phyloP scores from a whole-genome alignment of 169 alveolate species.

The Cryptosporidium felis region DNA sequence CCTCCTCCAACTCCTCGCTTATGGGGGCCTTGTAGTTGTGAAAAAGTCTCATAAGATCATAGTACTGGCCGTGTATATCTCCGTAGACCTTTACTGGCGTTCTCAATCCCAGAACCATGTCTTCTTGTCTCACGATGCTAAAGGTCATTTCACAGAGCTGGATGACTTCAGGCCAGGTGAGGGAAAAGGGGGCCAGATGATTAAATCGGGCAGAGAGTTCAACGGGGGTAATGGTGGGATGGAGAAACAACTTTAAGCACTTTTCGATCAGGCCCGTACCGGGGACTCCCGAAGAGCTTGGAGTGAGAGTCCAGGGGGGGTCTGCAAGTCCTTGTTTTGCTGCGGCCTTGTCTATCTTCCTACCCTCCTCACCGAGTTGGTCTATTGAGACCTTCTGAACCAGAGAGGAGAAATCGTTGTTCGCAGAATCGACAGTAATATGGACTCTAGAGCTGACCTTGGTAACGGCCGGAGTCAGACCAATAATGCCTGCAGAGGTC shows the following conservation, averaged over 20 bases:
- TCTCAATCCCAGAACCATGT: slow-evolving; percentile 94
- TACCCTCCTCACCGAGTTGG: slow-evolving; percentile 88
- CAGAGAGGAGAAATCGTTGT: slow-evolving; percentile 83
- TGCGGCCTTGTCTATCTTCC: slow-evolving; percentile 82
- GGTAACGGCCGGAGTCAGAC: slow-evolving; percentile 42
- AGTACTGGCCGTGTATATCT: slow-evolving; percentile 98
- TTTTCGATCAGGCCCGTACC: slow-evolving; percentile 62
- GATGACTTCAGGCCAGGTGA: slow-evolving; percentile 83
- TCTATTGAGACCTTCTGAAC: slow-evolving; percentile 89
- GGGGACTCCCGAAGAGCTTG: slow-evolving; percentile 6
- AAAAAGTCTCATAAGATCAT: slow-evolving; percentile 97
- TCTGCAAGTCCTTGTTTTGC: slow-evolving; percentile 76
- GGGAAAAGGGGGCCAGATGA: slow-evolving; percentile 27
- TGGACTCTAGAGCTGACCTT: slow-evolving; percentile 63
- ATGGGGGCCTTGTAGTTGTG: slow-evolving; percentile 85
- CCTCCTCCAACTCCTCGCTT: slow-evolving; percentile 84
- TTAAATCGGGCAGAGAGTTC: slow-evolving; percentile 68
- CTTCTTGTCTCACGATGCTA: slow-evolving; percentile 90
- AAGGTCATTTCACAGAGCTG: slow-evolving; percentile 77
- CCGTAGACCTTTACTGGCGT: slow-evolving; percentile 98
- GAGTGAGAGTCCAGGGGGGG: slow-evolving; percentile 58
- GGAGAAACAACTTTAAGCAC: slow-evolving; percentile 48
- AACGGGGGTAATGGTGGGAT: slow-evolving; percentile 57
- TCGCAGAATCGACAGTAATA: slow-evolving; percentile 70
- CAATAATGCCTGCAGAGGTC: slow-evolving; percentile 66